phyloP scores from a whole-genome alignment of 179 eudicot genomes.

The Beta macrorhiza region DNA sequence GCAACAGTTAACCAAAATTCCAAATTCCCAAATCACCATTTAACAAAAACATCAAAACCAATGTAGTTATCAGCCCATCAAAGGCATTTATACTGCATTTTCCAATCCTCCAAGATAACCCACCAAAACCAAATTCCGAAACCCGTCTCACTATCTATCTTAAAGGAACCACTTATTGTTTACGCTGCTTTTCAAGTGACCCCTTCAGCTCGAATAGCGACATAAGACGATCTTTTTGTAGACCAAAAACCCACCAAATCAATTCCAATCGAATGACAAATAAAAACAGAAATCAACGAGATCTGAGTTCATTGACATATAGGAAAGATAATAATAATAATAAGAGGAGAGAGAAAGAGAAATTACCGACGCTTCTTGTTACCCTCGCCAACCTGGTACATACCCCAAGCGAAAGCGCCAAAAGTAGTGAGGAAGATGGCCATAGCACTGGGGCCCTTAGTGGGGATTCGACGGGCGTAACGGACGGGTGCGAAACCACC shows the following conservation, averaged over 20 bases:
- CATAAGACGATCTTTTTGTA: too few relatives aligned
- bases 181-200: too few relatives aligned
- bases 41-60: background rate
- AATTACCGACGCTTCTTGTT: constrained; percentile 84
- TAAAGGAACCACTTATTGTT: too few relatives aligned
- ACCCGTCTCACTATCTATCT: too few relatives aligned
- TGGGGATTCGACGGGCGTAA: constrained; percentile 85
- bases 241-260: background rate
- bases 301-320: too few relatives aligned
- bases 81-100: background rate
- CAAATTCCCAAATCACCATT: background rate
- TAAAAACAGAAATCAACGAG: background rate
- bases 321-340: background rate
- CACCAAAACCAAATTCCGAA: background rate
- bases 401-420: constrained; percentile 92
- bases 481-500: constrained; percentile 93
- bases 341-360: background rate
- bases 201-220: too few relatives aligned
- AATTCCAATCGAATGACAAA: background rate
- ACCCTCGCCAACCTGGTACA: constrained; percentile 95
- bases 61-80: background rate
- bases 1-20: background rate
- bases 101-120: background rate
- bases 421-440: constrained; percentile 77
- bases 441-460: constrained; percentile 76